Evolutionary conservation across 257 asterid species (phyloP).

Genomic region (Coffea canephora): DNA sequence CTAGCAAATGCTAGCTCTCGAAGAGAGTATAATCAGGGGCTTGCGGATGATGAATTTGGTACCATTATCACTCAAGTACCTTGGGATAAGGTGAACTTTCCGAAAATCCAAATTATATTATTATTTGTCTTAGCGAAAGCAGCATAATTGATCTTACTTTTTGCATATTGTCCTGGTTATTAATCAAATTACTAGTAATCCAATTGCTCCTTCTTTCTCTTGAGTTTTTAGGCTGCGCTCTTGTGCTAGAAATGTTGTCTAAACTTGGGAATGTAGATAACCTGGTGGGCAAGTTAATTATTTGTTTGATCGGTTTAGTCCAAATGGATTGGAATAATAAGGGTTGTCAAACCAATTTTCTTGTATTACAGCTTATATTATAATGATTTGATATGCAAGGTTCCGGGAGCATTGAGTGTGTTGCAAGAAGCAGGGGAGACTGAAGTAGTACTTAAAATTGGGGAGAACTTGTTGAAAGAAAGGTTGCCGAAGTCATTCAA

Average conservation of each 20-base stretch:
- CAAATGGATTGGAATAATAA: not conserved
- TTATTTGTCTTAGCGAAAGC: no score
- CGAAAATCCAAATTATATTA: not conserved
- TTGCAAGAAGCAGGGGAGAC: conserved; percentile 96
- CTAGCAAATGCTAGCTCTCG: conserved; percentile 67
- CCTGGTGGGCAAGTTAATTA: not conserved
- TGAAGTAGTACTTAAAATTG: conserved; percentile 82
- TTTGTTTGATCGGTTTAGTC: not conserved
- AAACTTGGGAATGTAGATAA: not conserved
- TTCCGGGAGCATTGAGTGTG: conserved; percentile 87
- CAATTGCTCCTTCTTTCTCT: not conserved
- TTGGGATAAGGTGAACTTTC: conserved; percentile 76
- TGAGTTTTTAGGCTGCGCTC: not conserved
- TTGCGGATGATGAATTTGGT: conserved; percentile 70
- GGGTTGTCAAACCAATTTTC: not conserved
- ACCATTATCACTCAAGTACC: conserved; percentile 81
- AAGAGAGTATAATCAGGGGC: conserved; percentile 79
- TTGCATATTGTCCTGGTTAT: not conserved
- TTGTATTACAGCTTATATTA: not conserved
- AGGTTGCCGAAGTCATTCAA: conserved; percentile 87
- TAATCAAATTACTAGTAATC: not conserved
- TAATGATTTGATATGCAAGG: conserved; percentile 35
- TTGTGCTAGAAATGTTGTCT: not conserved
- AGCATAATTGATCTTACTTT: no score
- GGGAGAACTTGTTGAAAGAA: conserved; percentile 79